Evolutionary conservation across 306 rosid genomes (phyloP), one percentile per base, ranked within the genome.

Genomic region (Comarum palustre): DNA sequence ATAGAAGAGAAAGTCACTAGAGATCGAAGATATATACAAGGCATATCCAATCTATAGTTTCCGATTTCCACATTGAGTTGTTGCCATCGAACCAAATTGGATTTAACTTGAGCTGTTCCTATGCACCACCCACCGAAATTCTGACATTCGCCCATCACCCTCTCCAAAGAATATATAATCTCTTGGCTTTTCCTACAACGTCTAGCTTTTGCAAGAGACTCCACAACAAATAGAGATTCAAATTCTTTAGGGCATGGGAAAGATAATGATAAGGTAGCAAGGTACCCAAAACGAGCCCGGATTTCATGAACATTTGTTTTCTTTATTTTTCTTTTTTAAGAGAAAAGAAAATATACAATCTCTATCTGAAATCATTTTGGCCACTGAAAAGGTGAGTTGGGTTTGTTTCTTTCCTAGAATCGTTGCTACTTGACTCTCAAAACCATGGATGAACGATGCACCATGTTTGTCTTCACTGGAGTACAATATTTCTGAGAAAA

Each of bases 141-240:
- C 73, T 61, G 57, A 74, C 74, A 77, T 65, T 74, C 80, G 66
- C 66, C 55, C 57, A 76, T n/a, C 50, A 74, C 72, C 51, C 64
- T 63, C 42, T 29, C 62, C 7, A 16, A 58, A 64, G 47, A 61
- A 74, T 68, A 41, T 62, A 78, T 69, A 60, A 38, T 48, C 77
- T 41, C 60, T 78, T 83, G 83, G 81, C 80, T 81, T 78, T 84
- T 82, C 71, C 74, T 25, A 32, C 65, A 66, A 69, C 84, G 48
- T 72, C 60, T 22, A 14, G 31, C 16, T 14, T 14, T 32, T 68
- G 72, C 76, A 71, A 66, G 51, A 81, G 84, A 25, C 75, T 42
- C 29, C 68, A n/a, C 42, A 38, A 31, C 31, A 57, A 78, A 29
- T 2, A 84, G 74, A 39, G 66, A 81, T 84, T 75, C 67, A 68